phyloP scores from a whole-genome alignment of 2,329 filamentous ascomycete species.

The Fusarium falciforme region DNA sequence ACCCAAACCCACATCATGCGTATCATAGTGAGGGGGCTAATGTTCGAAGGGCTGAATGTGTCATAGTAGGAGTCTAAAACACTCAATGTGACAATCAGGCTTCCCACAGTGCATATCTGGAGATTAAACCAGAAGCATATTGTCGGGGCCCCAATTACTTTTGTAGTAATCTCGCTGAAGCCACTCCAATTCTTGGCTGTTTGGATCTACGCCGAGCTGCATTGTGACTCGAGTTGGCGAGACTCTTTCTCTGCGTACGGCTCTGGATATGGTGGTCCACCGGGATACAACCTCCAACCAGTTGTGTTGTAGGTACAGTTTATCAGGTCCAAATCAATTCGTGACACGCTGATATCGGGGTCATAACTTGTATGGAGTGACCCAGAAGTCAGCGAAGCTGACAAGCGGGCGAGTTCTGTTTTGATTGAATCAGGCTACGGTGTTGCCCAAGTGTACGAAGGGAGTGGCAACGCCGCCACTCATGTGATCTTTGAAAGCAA shows the following conservation, averaged over 20 bases:
- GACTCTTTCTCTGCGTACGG: background rate
- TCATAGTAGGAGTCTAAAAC: too few species aligned
- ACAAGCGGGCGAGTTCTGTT: background rate
- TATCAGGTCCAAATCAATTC: background rate
- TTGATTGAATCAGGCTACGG: background rate
- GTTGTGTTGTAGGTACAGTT: background rate
- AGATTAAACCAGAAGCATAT: background rate
- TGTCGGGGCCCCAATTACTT: background rate
- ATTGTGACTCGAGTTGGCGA: too few species aligned
- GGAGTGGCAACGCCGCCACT: too few species aligned
- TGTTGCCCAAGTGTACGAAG: too few species aligned
- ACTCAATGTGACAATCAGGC: too few species aligned
- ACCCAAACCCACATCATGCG: too few species aligned
- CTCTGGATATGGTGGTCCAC: background rate
- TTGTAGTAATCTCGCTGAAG: background rate
- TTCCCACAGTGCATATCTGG: too few species aligned
- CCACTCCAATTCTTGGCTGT: background rate
- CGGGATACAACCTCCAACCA: background rate
- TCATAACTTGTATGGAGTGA: too few species aligned
- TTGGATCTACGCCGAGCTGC: background rate
- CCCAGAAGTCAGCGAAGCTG: background rate
- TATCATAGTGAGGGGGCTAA: too few species aligned
- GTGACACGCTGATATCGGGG: background rate
- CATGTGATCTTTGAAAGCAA: too few species aligned
- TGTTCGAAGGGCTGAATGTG: too few species aligned